Evolutionary conservation across 805 yeast species (phyloP), one percentile per base, ranked within the genome.

Genomic region (Schizosaccharomyces cryophilus): DNA sequence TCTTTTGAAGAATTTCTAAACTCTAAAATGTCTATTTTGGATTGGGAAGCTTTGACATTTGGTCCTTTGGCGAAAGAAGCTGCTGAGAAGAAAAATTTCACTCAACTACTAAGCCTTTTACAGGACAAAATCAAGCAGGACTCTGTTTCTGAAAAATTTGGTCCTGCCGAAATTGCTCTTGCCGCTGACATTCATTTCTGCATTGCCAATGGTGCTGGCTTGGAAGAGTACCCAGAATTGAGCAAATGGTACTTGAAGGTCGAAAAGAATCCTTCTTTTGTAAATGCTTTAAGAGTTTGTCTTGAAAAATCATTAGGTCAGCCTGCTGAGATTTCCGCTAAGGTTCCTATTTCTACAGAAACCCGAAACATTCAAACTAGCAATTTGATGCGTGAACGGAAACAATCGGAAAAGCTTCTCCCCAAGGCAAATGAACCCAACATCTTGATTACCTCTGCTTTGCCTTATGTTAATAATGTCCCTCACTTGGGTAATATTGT

Each of bases 401-500:
- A 58, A 5, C 66, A 29, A n/a, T 45, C 63, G 42, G 51, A 45
- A 5, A 77, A 77, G 60, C 77, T 83, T 64, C 66, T 78, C 60
- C 98, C 97, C 62, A 80, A 79, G 66, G 75, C 78, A 29, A 79
- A 78, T 62, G 85, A 85, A 73, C 79, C 84, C 69, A 93, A 93
- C 73, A 80, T 90, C 62, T 75, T 93, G 66, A 83, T 93, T 69
- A 90, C 97, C 1, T 89, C 97, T 30, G 97, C 99, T 42, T 79
- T 93, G 68, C 99, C 99, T 11, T 93, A 93, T 67, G 99, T 93
- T 61, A 93, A 93, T 74, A 93, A 93, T 69, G 98, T 93, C 61
- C 99, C 99, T 56, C 99, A 93, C 73, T 78, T 93, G 71, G 99
- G 99, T 68, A 93, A 93, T 74, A 88, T 93, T 66, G 82, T 93